Evolutionary conservation across 2,329 filamentous ascomycete genomes (phyloP).

Genomic region (Talaromyces sp.): DNA sequence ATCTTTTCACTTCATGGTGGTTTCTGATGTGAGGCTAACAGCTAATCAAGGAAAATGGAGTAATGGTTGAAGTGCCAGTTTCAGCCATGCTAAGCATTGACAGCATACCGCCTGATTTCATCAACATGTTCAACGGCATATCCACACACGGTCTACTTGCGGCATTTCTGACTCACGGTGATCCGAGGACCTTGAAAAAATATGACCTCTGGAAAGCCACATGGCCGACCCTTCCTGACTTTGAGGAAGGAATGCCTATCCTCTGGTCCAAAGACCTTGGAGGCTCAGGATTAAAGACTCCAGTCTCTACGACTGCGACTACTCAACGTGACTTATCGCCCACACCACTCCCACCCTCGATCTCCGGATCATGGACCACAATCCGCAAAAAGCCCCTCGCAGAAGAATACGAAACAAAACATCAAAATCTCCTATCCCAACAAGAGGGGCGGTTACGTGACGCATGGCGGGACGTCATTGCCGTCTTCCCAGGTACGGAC

Average conservation of each 20-base stretch:
- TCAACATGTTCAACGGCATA: slow-evolving; percentile 51
- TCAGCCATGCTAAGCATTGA: slow-evolving; percentile 64
- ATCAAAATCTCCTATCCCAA: slow-evolving; percentile 42
- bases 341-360: slow-evolving; percentile 36
- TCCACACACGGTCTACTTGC: slow-evolving; percentile 72
- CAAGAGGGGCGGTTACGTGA: slow-evolving; percentile 56
- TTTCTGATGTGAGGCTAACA: neutral
- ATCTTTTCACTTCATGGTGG: neutral
- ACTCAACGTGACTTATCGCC: slow-evolving; percentile 22
- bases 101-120: slow-evolving; percentile 56
- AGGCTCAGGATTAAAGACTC: slow-evolving; percentile 37
- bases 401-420: slow-evolving; percentile 31
- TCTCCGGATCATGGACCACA: slow-evolving; percentile 39
- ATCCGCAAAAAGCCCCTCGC: slow-evolving; percentile 34
- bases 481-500: slow-evolving; percentile 45
- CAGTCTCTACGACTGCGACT: slow-evolving; percentile 24
- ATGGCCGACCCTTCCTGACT: slow-evolving; percentile 63
- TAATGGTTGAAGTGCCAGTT: slow-evolving; percentile 65
- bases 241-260: slow-evolving; percentile 59
- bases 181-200: slow-evolving; percentile 46
- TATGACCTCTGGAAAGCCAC: slow-evolving; percentile 63
- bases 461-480: slow-evolving; percentile 50
- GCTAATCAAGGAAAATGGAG: slow-evolving; percentile 54
- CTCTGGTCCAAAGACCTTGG: slow-evolving; percentile 51
- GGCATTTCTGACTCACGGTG: slow-evolving; percentile 59